phyloP scores from a whole-genome alignment of 2,329 filamentous ascomycete species.

The Xylaria sp. region DNA sequence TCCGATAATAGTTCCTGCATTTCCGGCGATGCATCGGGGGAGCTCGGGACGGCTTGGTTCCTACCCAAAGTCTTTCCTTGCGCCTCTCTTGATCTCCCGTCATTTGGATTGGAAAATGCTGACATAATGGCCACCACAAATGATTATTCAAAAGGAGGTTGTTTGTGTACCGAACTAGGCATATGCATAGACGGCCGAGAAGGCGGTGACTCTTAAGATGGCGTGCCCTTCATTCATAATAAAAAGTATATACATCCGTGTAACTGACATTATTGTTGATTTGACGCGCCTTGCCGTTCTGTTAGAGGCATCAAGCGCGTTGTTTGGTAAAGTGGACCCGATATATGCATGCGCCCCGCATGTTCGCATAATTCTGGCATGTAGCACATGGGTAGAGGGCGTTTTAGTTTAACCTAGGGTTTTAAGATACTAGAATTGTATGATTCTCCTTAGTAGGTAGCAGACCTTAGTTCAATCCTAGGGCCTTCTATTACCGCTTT shows the following conservation, averaged over 20 bases:
- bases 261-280: conserved; percentile 4
- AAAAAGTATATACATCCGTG: not conserved
- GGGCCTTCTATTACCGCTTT: too few species aligned
- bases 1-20: conserved; percentile 39
- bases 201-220: not conserved
- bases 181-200: not conserved
- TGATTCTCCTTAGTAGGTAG: too few species aligned
- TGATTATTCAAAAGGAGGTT: not conserved
- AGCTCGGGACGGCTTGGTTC: conserved; percentile 5
- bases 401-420: too few species aligned
- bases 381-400: too few species aligned
- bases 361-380: not conserved
- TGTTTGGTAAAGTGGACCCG: not conserved
- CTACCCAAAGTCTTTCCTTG: conserved; percentile 9
- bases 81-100: conserved; percentile 15
- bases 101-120: not conserved
- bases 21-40: conserved; percentile 26
- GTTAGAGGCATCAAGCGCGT: conserved; percentile 25
- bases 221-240: not conserved
- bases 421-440: too few species aligned
- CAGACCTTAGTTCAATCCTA: too few species aligned
- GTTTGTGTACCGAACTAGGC: not conserved
- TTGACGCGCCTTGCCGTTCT: conserved; percentile 22
- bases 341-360: conserved; percentile 9
- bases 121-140: conserved; percentile 26